Evolutionary conservation across 352 stramenopile genomes (phyloP), one percentile per base, ranked within the genome.

Genomic region (Saprolegnia diclina): DNA sequence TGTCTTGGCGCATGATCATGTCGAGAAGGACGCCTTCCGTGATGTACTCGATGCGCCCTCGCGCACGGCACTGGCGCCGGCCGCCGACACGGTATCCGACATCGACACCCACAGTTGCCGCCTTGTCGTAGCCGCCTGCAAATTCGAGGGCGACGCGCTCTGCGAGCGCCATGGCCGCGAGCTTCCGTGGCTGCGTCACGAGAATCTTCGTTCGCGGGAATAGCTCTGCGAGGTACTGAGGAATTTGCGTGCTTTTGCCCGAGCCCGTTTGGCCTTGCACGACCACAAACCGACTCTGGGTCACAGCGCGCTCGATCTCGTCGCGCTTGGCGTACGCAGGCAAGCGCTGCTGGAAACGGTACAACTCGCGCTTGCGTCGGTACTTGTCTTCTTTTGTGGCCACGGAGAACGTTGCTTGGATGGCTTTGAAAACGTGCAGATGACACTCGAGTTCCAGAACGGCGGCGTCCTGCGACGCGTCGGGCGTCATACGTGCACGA

Each of bases 231-330:
- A 61, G 55, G 37, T 76, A 76, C 32, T 76, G 72, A 0, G 72
- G 72, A 35, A 76, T 66, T 56, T 76, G 72, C 26, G 72, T 76
- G 32, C 67, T 76, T 35, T 76, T 76, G 6, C 72, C 72, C 26
- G 72, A 76, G 0, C 67, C 72, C 2, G 67, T 76, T 56, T 71
- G 67, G 22, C 72, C 72, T n/a, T 73, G 62, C 22, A 76, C 65
- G 22, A 76, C 62, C 4, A 67, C 71, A 35, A 73, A 48, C 1
- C 42, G 42, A 7, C 42, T 48, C 13, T 14, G 13, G 3, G 13
- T n/a, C 13, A 48, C 42, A 7, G 42, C 42, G 42, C 13, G 13
- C 18, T 48, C 42, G 42, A 48, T 48, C 42, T 3, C 42, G 18
- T 48, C 18, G 42, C 42, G 42, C 42, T 76, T 76, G 35, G 65